Evolutionary conservation across 192 early-diverging fungal species (phyloP).

Genomic region (Kappamyces sp.): DNA sequence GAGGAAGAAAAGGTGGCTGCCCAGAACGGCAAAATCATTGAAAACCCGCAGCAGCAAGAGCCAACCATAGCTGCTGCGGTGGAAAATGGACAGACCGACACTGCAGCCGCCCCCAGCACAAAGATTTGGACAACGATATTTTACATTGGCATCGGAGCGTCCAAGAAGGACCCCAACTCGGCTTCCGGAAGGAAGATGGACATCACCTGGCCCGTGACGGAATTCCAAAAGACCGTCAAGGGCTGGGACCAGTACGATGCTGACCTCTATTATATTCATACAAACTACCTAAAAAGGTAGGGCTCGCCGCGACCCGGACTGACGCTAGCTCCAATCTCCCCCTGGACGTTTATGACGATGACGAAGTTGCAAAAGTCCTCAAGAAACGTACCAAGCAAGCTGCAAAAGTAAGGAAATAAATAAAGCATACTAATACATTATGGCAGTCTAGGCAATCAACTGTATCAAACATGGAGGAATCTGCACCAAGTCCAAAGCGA

Average conservation of each 20-base stretch:
- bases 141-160: slow-evolving; percentile 79
- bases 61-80: slow-evolving; percentile 29
- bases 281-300: slow-evolving; percentile 46
- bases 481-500: slow-evolving; percentile 40
- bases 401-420: slow-evolving; percentile 2
- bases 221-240: slow-evolving; percentile 80
- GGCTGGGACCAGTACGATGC: slow-evolving; percentile 72
- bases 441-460: no score
- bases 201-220: slow-evolving; percentile 70
- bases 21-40: slow-evolving; percentile 55
- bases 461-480: background rate
- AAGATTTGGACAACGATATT: slow-evolving; percentile 73
- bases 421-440: slow-evolving; percentile 9
- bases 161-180: slow-evolving; percentile 40
- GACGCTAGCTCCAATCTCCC: slow-evolving; percentile 22
- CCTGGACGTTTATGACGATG: slow-evolving; percentile 32
- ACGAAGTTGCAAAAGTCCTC: slow-evolving; percentile 25
- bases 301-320: background rate
- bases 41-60: slow-evolving; percentile 11
- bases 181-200: slow-evolving; percentile 63
- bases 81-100: slow-evolving; percentile 23
- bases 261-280: slow-evolving; percentile 57
- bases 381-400: slow-evolving; percentile 30
- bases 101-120: background rate
- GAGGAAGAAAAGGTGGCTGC: slow-evolving; percentile 22